Percentiles rank a stretch among this genome's conserved stretches.
phyloP scores from a whole-genome alignment of 768 basidiomycete genomes.

The Strobilomyces dryophilus region DNA sequence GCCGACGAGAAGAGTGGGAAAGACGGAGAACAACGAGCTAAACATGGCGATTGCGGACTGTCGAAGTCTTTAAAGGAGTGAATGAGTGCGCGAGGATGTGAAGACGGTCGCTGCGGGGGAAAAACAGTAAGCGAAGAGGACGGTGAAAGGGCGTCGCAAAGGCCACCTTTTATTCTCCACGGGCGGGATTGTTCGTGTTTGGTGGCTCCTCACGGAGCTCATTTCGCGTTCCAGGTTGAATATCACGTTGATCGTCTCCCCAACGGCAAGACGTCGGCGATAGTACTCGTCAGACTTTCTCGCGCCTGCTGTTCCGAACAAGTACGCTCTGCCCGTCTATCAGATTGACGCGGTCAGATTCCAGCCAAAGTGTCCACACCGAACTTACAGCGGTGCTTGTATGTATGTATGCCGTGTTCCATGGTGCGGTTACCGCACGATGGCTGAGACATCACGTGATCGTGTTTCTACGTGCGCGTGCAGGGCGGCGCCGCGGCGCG shows the following conservation, averaged over 20 bases:
- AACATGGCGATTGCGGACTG: conserved; percentile 18
- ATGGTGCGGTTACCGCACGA: too few relatives aligned
- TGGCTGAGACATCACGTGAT: background rate
- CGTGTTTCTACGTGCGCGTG: background rate
- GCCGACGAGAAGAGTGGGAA: conserved; percentile 31
- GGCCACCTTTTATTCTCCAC: conserved; percentile 14
- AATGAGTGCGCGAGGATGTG: conserved; percentile 4
- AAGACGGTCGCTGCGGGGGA: background rate
- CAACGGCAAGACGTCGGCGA: background rate
- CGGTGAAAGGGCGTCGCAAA: background rate
- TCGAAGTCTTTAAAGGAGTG: conserved; percentile 19
- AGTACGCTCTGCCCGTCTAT: background rate
- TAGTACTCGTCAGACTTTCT: background rate
- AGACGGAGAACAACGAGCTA: conserved; percentile 16
- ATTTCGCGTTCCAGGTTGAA: background rate
- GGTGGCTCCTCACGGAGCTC: conserved; percentile 7
- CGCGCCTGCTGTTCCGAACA: background rate
- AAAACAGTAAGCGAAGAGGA: background rate
- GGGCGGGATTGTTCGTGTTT: conserved; percentile 22
- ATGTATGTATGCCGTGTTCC: too few relatives aligned
- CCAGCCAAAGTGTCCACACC: background rate
- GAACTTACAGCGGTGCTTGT: background rate
- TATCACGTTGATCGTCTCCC: background rate
- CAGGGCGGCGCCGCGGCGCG: background rate
- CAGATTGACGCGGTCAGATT: background rate